Evolutionary conservation across 768 basidiomycete genomes (phyloP), one percentile per base, ranked within the genome.

Genomic region (Cystobasidium tubakii): DNA sequence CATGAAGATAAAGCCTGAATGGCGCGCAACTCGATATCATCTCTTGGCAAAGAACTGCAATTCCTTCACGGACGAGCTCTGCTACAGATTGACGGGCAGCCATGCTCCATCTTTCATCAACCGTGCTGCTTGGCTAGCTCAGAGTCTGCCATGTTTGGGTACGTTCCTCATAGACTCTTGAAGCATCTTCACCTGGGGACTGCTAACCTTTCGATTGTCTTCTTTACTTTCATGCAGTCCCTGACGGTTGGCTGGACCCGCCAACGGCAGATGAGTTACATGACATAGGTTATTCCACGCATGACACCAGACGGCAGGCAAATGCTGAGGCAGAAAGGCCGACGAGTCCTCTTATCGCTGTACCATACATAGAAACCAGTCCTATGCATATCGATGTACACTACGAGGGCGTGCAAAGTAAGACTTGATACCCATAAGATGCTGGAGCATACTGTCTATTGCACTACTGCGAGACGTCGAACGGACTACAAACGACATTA

Each of bases 101-200:
- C n/a, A 27, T 1, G 69, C 69, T n/a, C 69, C 69, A 4, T 21
- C n/a, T 53, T 71, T 13, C 46, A 34, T 71, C 27, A 71, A 71
- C 60, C 69, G 69, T 2, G 69, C 69, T 34, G 69, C 69, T 4
- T 71, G 69, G 69, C 21, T 71, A 36, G 69, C 46, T 12, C 69
- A 57, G 54, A 36, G 36, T 27, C 25, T 71, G n/a, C 69, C 69
- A 19, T 71, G 69, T 31, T 31, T 71, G 19, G 66, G 66, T 67
- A 27, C 50, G 46, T 1, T 46, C n/a, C 4, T 46, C 2, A n/a
- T n/a, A n/a, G n/a, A n/a, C n/a, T n/a, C n/a, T n/a, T n/a, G n/a
- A n/a, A n/a, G n/a, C n/a, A n/a, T n/a, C n/a, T n/a, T n/a, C n/a
- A n/a, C n/a, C n/a, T n/a, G n/a, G n/a, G n/a, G n/a, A n/a, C n/a